Evolutionary conservation across 768 basidiomycete genomes (phyloP).

Genomic region (Amanita exitialis): DNA sequence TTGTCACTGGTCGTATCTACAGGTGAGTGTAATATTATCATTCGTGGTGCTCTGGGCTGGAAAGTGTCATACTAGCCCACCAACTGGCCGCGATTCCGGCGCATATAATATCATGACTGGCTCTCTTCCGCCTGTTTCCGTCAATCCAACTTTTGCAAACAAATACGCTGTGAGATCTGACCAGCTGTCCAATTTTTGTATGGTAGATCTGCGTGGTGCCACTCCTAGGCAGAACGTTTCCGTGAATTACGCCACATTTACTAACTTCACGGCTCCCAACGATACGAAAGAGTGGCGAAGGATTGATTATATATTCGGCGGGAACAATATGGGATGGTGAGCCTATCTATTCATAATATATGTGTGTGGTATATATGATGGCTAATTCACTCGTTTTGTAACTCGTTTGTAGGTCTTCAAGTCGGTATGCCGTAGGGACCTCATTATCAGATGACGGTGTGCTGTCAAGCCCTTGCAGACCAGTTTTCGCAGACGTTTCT

Average conservation of each 20-base stretch:
- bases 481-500: conserved; percentile 32
- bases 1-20: conserved; percentile 48
- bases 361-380: too few relatives aligned
- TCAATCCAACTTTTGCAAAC: conserved; percentile 32
- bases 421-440: conserved; percentile 27
- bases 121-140: conserved; percentile 22
- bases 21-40: conserved; percentile 14
- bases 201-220: conserved; percentile 33
- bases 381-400: background rate
- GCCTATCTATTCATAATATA: conserved; percentile 7
- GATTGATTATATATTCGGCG: conserved; percentile 46
- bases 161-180: conserved; percentile 25
- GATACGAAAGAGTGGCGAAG: conserved; percentile 26
- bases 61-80: conserved; percentile 21
- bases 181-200: conserved; percentile 24
- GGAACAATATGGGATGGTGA: conserved; percentile 34
- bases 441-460: conserved; percentile 39
- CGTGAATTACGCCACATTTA: conserved; percentile 39
- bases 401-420: conserved; percentile 20
- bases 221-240: conserved; percentile 31
- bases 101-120: conserved; percentile 45
- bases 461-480: conserved; percentile 46
- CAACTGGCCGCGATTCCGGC: conserved; percentile 31
- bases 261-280: conserved; percentile 32
- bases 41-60: background rate